Conservation (phyloP, 352 stramenopile genomes). For the Albugo candida region DNA sequence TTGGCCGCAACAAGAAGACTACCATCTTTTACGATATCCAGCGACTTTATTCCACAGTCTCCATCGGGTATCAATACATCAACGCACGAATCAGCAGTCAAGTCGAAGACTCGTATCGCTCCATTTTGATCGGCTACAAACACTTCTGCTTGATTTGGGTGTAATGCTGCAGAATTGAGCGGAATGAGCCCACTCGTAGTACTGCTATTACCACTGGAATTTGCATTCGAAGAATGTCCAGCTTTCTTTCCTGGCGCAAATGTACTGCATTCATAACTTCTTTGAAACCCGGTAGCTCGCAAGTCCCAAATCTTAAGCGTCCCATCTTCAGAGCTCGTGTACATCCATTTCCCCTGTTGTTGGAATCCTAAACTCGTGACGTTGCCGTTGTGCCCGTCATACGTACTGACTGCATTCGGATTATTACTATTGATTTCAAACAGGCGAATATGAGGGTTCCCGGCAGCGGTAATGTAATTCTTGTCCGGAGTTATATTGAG, state of each 20-base stretch:
- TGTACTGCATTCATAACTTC: slow-evolving; percentile 62
- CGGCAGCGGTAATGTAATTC: slow-evolving; percentile 90
- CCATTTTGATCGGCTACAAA: slow-evolving; percentile 86
- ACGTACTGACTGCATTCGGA: slow-evolving; percentile 86
- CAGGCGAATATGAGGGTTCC: slow-evolving; percentile 93
- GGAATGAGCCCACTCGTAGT: slow-evolving; percentile 16
- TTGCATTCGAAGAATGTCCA: too few species aligned
- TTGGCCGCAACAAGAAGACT: slow-evolving; percentile 83
- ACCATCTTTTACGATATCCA: slow-evolving; percentile 86
- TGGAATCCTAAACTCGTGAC: slow-evolving; percentile 97
- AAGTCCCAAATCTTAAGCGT: slow-evolving; percentile 92
- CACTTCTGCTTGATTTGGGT: slow-evolving; percentile 86
- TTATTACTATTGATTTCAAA: slow-evolving; percentile 96
- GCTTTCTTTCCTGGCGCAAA: too few species aligned
- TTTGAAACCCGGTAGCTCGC: slow-evolving; percentile 58
- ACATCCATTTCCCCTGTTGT: slow-evolving; percentile 94
- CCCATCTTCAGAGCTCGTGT: slow-evolving; percentile 92
- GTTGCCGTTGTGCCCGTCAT: slow-evolving; percentile 91
- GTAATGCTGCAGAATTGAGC: slow-evolving; percentile 90
- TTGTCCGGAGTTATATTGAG: slow-evolving; percentile 95
- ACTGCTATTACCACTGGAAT: background rate
- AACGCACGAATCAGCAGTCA: slow-evolving; percentile 53
- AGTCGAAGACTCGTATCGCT: slow-evolving; percentile 81
- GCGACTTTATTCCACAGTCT: slow-evolving; percentile 74
- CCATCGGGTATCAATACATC: slow-evolving; percentile 44